These are phyloP conservation scores for Termitomyces bulborhizus DNA, from an alignment of 768 basidiomycete species.

Conservation along the genomic window DNA sequence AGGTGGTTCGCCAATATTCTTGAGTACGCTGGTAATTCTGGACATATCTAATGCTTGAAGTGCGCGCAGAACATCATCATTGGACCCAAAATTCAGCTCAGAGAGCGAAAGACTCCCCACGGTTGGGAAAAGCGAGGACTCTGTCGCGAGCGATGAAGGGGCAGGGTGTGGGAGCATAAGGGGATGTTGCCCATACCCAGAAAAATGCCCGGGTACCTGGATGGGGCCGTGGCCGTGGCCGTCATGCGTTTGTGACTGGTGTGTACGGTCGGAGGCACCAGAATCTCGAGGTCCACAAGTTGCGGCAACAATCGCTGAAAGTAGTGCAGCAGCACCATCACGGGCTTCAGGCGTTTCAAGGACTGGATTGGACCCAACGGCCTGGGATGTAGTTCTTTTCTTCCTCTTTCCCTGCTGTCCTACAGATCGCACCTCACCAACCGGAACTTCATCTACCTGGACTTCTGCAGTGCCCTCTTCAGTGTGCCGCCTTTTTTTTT, in stretches of 20 bases:
- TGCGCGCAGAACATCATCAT: conserved; percentile 68
- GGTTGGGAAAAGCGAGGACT: conserved; percentile 18
- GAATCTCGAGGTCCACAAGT: conserved; percentile 43
- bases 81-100: conserved; percentile 45
- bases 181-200: conserved; percentile 21
- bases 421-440: background rate
- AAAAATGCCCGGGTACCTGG: conserved; percentile 26
- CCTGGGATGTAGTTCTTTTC: conserved; percentile 27
- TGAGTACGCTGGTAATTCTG: conserved; percentile 63
- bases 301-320: conserved; percentile 62
- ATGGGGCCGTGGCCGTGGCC: conserved; percentile 24
- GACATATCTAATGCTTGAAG: conserved; percentile 69
- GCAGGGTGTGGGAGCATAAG: conserved; percentile 15
- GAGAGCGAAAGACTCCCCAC: conserved; percentile 21
- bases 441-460: background rate
- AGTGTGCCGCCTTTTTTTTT: conserved; percentile 30
- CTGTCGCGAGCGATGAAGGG: background rate
- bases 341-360: conserved; percentile 30
- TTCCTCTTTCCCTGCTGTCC: conserved; percentile 27
- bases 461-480: conserved; percentile 19
- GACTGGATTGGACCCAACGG: conserved; percentile 11
- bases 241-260: conserved; percentile 15
- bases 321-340: conserved; percentile 49
- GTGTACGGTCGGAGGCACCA: conserved; percentile 7
- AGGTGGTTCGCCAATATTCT: conserved; percentile 55